Conservation (phyloP, 495 filamentous ascomycete genomes). For the Xylaria cubensis region DNA sequence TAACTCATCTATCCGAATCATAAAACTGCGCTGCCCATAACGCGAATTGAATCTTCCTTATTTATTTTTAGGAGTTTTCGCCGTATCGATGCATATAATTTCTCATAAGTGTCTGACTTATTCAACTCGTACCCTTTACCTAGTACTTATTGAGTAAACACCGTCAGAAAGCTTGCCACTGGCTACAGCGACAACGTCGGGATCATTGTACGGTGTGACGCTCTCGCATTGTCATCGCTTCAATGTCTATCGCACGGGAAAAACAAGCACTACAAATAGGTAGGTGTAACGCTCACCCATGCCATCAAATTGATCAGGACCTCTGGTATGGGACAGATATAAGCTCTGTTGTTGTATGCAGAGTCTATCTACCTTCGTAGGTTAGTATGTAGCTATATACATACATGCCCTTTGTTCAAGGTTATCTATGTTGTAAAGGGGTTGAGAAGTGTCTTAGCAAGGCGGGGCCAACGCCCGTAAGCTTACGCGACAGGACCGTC, state of each 20-base stretch:
- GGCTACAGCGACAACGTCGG: constrained; percentile 46
- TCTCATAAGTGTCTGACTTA: constrained; percentile 46
- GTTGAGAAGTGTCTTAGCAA: constrained; percentile 22
- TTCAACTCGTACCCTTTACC: constrained; percentile 44
- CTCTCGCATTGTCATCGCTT: constrained; percentile 27
- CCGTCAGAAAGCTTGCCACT: constrained; percentile 58
- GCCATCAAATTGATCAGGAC: constrained; percentile 36
- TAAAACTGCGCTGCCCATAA: constrained; percentile 34
- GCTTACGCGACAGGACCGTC: constrained; percentile 32
- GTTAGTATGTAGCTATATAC: too few relatives aligned
- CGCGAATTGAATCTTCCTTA: constrained; percentile 50
- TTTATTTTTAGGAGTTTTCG: constrained; percentile 59
- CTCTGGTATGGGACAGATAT: too few relatives aligned
- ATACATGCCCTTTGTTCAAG: too few relatives aligned
- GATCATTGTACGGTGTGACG: constrained; percentile 39
- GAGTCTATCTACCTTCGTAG: too few relatives aligned
- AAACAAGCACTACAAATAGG: constrained; percentile 54
- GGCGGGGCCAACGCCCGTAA: constrained; percentile 23
- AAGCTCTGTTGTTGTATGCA: too few relatives aligned
- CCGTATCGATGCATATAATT: constrained; percentile 50
- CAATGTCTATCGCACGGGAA: constrained; percentile 28
- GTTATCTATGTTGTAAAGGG: constrained; percentile 10
- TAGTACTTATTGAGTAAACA: constrained; percentile 58
- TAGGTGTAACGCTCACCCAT: constrained; percentile 58
- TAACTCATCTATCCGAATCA: not conserved